phyloP scores from a whole-genome alignment of 768 basidiomycete genomes.

The Auriscalpium vulgare region DNA sequence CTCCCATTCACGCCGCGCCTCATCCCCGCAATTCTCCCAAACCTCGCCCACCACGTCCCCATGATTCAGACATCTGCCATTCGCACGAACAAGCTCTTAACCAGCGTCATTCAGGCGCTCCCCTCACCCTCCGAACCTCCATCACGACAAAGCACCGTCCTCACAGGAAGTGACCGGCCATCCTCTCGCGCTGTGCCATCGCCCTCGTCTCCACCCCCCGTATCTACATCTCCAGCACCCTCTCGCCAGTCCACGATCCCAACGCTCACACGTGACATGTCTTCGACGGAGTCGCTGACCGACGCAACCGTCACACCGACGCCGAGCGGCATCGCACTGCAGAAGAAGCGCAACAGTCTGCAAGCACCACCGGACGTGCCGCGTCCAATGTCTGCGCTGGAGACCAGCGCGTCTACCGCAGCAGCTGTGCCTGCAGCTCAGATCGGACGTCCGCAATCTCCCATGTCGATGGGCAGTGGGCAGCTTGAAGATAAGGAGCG shows the following conservation, averaged over 20 bases:
- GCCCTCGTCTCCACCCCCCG: slow-evolving; percentile 51
- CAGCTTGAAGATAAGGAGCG: neutral
- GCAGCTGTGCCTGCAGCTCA: neutral
- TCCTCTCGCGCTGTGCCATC: slow-evolving; percentile 23
- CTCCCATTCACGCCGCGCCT: slow-evolving; percentile 91
- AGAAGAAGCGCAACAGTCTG: slow-evolving; percentile 11
- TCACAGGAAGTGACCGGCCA: slow-evolving; percentile 16
- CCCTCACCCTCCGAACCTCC: slow-evolving; percentile 59
- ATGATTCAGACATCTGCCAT: slow-evolving; percentile 85
- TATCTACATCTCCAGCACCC: slow-evolving; percentile 29
- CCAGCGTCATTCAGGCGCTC: slow-evolving; percentile 77
- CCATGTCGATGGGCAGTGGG: slow-evolving; percentile 1
- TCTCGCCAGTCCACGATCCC: slow-evolving; percentile 41
- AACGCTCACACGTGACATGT: slow-evolving; percentile 34
- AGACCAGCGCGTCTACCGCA: neutral
- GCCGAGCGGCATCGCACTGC: slow-evolving; percentile 15
- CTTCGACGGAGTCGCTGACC: slow-evolving; percentile 36
- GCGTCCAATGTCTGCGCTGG: slow-evolving; percentile 1
- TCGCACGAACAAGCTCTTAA: slow-evolving; percentile 79
- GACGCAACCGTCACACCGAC: slow-evolving; percentile 23
- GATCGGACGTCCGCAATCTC: neutral
- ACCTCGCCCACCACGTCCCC: slow-evolving; percentile 84
- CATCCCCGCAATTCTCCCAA: slow-evolving; percentile 87
- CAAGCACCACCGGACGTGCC: neutral
- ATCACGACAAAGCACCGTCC: slow-evolving; percentile 23